Conservation (phyloP, 148 eudicot species). For the Rhododendron simsii region DNA sequence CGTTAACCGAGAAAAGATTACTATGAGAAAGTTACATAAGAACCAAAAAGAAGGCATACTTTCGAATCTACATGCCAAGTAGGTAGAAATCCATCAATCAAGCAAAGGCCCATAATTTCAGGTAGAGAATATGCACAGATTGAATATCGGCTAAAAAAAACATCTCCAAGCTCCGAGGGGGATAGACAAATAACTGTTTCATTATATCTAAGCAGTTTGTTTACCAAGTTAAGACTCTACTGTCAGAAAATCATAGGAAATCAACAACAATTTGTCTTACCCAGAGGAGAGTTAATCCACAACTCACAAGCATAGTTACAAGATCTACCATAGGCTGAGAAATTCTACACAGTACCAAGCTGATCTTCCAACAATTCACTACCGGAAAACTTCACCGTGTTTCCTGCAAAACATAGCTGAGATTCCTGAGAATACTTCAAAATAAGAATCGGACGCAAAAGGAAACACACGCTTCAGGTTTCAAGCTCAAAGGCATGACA, state of each 20-base stretch:
- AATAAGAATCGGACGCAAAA: background rate
- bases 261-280: background rate
- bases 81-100: background rate
- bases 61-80: background rate
- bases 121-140: background rate
- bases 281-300: background rate
- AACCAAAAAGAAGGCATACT: background rate
- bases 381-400: background rate
- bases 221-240: background rate
- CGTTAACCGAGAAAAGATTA: background rate
- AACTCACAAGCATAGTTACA: background rate
- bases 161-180: background rate
- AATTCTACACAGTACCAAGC: background rate
- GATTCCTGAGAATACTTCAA: background rate
- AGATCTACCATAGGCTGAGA: background rate
- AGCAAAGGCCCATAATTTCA: background rate
- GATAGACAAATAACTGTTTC: background rate
- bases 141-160: background rate
- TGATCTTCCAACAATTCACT: background rate
- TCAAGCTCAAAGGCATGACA: background rate
- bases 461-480: background rate
- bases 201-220: too few relatives aligned
- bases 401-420: constrained; percentile 6
- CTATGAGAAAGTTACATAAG: background rate
- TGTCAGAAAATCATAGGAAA: background rate